phyloP scores from a whole-genome alignment of 192 early-diverging fungal species.

The Entomortierella beljakovae region DNA sequence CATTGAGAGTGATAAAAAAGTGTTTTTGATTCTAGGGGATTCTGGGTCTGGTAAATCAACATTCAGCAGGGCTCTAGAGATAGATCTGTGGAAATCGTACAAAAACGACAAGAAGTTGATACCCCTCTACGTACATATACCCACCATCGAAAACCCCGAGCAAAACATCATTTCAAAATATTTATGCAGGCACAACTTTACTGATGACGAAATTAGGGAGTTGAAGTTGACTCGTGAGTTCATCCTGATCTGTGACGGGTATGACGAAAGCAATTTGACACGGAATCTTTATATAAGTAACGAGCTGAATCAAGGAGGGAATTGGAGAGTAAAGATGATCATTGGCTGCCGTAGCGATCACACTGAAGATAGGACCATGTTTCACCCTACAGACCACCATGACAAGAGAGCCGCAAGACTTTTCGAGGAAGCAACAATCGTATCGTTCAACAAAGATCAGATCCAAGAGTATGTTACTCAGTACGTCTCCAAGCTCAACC shows the following conservation, averaged over 20 bases:
- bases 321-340: background rate
- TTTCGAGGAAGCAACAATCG: background rate
- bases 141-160: slow-evolving; percentile 4
- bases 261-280: slow-evolving; percentile 1
- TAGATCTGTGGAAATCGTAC: slow-evolving; percentile 3
- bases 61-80: background rate
- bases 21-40: slow-evolving; percentile 4
- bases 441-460: background rate
- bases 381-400: background rate
- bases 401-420: background rate
- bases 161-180: slow-evolving; percentile 11
- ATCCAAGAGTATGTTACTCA: background rate
- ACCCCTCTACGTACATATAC: slow-evolving; percentile 1
- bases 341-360: slow-evolving; percentile 9
- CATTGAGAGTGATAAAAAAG: background rate
- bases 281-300: background rate
- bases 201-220: too few species aligned
- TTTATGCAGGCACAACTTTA: background rate
- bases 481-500: background rate
- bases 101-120: too few species aligned
- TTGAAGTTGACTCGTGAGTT: background rate
- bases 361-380: background rate
- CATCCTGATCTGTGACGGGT: too few species aligned
- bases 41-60: slow-evolving; percentile 13
- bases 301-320: background rate